Evolutionary conservation across 176 grass and related monocot genomes (phyloP).

Genomic region (Panicum miliaceum): DNA sequence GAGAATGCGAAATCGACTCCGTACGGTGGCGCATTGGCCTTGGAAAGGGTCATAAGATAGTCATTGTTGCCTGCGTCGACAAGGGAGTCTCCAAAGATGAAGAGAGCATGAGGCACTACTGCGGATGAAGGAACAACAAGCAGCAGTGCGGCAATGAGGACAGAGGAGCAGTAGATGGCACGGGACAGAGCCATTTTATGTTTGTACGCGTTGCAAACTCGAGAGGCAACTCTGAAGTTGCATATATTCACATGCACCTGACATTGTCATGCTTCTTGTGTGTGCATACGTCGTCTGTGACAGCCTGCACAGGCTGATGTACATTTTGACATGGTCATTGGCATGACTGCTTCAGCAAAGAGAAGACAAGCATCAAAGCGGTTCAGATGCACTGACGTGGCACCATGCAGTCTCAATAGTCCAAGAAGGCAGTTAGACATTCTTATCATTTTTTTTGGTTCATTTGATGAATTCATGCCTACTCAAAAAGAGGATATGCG

Average conservation of each 20-base stretch:
- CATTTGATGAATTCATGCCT: not conserved
- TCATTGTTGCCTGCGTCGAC: conserved; percentile 89
- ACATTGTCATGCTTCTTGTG: conserved; percentile 24
- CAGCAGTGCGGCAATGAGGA: conserved; percentile 33
- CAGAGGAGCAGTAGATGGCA: conserved; percentile 15
- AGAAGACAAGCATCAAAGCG: not conserved
- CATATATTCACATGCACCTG: conserved; percentile 46
- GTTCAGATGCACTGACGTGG: not conserved
- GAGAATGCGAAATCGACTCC: conserved; percentile 80
- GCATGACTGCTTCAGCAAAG: conserved; percentile 39
- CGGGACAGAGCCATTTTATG: conserved; percentile 48
- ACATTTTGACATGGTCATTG: conserved; percentile 42
- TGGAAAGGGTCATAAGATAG: conserved; percentile 86
- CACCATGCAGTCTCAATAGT: not conserved
- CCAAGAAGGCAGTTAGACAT: not conserved
- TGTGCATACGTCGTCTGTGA: not conserved
- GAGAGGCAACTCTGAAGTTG: not conserved
- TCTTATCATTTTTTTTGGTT: not conserved
- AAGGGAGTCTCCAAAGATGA: conserved; percentile 96
- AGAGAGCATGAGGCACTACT: conserved; percentile 50
- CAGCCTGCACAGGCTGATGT: conserved; percentile 21
- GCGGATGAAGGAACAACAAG: conserved; percentile 43
- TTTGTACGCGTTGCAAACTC: conserved; percentile 4
- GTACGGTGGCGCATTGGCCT: conserved; percentile 76
- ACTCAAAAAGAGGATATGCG: not conserved